Conservation (phyloP, 2,329 filamentous ascomycete species). For the Penicillium sp. region DNA sequence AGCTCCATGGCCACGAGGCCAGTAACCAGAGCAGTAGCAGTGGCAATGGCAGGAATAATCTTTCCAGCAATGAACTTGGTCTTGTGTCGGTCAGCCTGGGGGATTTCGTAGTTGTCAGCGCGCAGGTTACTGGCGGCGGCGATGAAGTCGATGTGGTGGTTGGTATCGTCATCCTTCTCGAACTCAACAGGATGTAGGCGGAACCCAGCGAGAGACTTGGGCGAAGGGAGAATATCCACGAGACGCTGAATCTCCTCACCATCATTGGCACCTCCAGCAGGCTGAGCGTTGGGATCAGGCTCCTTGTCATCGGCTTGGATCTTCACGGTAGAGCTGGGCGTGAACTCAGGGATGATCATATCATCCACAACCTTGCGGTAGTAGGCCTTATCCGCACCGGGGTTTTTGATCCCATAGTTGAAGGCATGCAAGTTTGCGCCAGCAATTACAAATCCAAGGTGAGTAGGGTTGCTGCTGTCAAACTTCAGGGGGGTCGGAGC, state of each 20-base stretch:
- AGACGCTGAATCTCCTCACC: slow-evolving; percentile 74
- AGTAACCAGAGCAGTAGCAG: slow-evolving; percentile 92
- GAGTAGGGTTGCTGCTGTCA: slow-evolving; percentile 77
- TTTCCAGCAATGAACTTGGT: slow-evolving; percentile 99
- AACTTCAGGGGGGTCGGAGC: slow-evolving; percentile 91
- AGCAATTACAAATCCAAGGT: slow-evolving; percentile 83
- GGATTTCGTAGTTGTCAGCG: slow-evolving; percentile 97
- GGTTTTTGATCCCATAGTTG: slow-evolving; percentile 96
- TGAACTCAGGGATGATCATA: slow-evolving; percentile 95
- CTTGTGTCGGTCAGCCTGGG: slow-evolving; percentile 88
- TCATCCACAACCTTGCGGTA: slow-evolving; percentile 81
- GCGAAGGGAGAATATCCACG: slow-evolving; percentile 69
- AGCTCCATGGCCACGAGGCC: slow-evolving; percentile 89
- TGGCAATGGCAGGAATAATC: slow-evolving; percentile 98
- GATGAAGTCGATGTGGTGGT: slow-evolving; percentile 99
- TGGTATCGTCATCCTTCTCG: slow-evolving; percentile 97
- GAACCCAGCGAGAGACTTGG: slow-evolving; percentile 81
- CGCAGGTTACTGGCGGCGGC: slow-evolving; percentile 94
- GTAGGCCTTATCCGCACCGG: slow-evolving; percentile 66
- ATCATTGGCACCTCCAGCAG: slow-evolving; percentile 62
- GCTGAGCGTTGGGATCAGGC: slow-evolving; percentile 79
- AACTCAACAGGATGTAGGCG: slow-evolving; percentile 92
- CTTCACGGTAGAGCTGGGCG: slow-evolving; percentile 85
- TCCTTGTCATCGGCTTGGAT: slow-evolving; percentile 97
- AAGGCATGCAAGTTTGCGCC: slow-evolving; percentile 92